phyloP scores from a whole-genome alignment of 768 basidiomycete species.

The Hortiboletus campestris region DNA sequence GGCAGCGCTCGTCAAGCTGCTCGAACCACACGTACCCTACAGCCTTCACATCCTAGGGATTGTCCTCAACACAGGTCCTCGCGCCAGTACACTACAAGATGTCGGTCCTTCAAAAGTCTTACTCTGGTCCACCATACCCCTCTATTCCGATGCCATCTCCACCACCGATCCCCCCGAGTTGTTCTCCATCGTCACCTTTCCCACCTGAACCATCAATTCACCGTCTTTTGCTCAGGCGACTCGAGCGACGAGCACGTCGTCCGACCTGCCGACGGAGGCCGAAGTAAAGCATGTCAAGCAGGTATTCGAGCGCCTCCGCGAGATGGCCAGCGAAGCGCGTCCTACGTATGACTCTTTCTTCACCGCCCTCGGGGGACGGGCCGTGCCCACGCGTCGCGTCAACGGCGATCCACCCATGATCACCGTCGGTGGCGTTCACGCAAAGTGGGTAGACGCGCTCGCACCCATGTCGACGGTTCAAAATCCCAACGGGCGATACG shows the following conservation, averaged over 20 bases:
- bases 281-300: constrained; percentile 16
- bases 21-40: constrained; percentile 13
- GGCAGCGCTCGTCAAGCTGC: constrained; percentile 10
- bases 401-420: constrained; percentile 13
- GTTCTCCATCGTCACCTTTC: constrained; percentile 22
- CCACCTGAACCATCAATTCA: constrained; percentile 8
- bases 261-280: neutral
- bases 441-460: constrained; percentile 12
- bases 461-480: constrained; percentile 4
- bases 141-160: neutral
- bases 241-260: neutral
- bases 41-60: constrained; percentile 16
- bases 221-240: constrained; percentile 19
- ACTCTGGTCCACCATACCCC: constrained; percentile 21
- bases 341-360: constrained; percentile 8
- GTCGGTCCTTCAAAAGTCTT: constrained; percentile 14
- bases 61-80: constrained; percentile 18
- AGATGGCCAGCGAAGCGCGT: neutral
- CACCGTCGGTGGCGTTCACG: constrained; percentile 1
- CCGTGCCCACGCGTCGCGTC: neutral
- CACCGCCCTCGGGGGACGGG: neutral
- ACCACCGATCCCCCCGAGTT: neutral
- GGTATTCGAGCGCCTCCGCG: constrained; percentile 10
- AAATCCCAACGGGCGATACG: neutral
- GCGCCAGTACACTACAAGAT: constrained; percentile 8